A percentile compares a stretch with the other conserved stretches of the same genome.
phyloP scores from a whole-genome alignment of 2,329 filamentous ascomycete species.

The Coniochaeta hoffmannii region DNA sequence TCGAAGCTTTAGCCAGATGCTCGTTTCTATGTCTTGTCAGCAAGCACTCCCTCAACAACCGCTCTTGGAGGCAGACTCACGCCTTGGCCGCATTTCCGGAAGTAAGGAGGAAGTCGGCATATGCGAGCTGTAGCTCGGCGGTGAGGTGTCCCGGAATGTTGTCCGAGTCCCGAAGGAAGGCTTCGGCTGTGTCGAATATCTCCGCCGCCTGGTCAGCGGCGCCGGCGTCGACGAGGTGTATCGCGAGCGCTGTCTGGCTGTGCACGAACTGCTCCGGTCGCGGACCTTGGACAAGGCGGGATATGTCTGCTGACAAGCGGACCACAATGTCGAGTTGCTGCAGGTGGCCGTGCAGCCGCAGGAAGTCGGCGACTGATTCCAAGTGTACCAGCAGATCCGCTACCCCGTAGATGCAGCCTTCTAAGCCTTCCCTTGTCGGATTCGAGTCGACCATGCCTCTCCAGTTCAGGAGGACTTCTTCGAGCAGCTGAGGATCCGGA shows the following conservation, averaged over 20 bases:
- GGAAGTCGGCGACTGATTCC: conserved; percentile 41
- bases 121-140: conserved; percentile 57
- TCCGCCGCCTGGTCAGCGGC: conserved; percentile 41
- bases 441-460: conserved; percentile 30
- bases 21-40: conserved; percentile 10
- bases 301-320: conserved; percentile 36
- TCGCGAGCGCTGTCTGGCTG: conserved; percentile 39
- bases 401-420: conserved; percentile 39
- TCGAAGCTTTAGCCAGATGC: conserved; percentile 31
- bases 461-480: conserved; percentile 36
- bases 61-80: conserved; percentile 23
- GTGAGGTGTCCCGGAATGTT: conserved; percentile 29
- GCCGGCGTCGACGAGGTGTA: conserved; percentile 47
- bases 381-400: conserved; percentile 41
- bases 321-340: conserved; percentile 36
- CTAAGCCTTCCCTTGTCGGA: conserved; percentile 31
- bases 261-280: conserved; percentile 32
- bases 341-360: conserved; percentile 42
- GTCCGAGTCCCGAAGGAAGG: conserved; percentile 32
- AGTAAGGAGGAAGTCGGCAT: conserved; percentile 66
- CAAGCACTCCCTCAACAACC: not conserved
- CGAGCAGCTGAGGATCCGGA: conserved; percentile 22
- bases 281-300: conserved; percentile 24
- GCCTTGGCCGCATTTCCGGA: conserved; percentile 60
- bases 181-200: conserved; percentile 50